phyloP scores from a whole-genome alignment of 768 basidiomycete species.

The Stropharia rugosoannulata region DNA sequence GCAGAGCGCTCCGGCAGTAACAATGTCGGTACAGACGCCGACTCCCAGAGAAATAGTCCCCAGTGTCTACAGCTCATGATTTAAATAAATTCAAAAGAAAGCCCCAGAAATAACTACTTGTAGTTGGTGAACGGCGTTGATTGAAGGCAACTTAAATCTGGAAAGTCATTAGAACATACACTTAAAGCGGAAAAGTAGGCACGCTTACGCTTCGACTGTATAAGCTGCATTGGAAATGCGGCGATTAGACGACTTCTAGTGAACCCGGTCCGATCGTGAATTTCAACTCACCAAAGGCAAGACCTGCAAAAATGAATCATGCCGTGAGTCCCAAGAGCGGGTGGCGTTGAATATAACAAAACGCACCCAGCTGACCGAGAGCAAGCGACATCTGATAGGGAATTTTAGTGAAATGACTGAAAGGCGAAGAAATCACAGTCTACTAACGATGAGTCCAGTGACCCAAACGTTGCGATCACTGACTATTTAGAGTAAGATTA shows the following conservation, averaged over 20 bases:
- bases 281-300: slow-evolving; percentile 36
- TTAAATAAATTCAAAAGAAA: not conserved
- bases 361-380: slow-evolving; percentile 49
- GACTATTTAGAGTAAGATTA: slow-evolving; percentile 34
- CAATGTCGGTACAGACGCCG: slow-evolving; percentile 55
- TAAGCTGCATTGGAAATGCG: slow-evolving; percentile 30
- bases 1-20: slow-evolving; percentile 58
- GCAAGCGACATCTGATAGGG: slow-evolving; percentile 42
- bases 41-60: slow-evolving; percentile 52
- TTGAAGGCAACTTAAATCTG: slow-evolving; percentile 40
- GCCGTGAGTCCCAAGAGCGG: too few relatives aligned
- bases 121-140: slow-evolving; percentile 43
- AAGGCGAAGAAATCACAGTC: not conserved
- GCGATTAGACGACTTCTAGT: not conserved
- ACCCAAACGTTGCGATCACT: slow-evolving; percentile 55
- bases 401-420: not conserved
- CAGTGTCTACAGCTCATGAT: slow-evolving; percentile 33
- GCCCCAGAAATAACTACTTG: slow-evolving; percentile 33
- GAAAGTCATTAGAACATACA: not conserved
- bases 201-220: slow-evolving; percentile 45
- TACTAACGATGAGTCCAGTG: slow-evolving; percentile 52
- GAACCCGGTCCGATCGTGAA: too few relatives aligned
- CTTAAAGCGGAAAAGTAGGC: not conserved
- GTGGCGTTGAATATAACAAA: not conserved
- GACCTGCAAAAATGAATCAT: slow-evolving; percentile 18